phyloP scores from a whole-genome alignment of 305 asterid species.

The Vinca major region DNA sequence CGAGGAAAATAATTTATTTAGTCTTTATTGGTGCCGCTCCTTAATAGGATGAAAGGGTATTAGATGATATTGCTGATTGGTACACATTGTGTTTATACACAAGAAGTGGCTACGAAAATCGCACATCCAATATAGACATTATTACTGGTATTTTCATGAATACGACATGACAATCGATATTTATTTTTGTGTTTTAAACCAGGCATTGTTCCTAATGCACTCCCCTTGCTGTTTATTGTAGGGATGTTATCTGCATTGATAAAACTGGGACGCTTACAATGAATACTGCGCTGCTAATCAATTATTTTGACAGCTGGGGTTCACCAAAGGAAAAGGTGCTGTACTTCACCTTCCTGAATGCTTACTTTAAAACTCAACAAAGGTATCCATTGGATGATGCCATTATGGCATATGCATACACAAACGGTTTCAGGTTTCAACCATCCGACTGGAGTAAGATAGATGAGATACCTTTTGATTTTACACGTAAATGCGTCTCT shows the following conservation, averaged over 20 bases:
- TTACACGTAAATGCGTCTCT: conserved; percentile 16
- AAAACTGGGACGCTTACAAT: conserved; percentile 19
- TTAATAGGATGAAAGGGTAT: neutral
- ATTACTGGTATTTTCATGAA: neutral
- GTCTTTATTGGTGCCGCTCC: neutral
- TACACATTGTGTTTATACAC: neutral
- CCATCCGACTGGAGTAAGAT: conserved; percentile 19
- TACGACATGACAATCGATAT: neutral
- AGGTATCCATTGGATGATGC: conserved; percentile 21
- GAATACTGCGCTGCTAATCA: conserved; percentile 13
- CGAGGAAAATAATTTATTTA: neutral
- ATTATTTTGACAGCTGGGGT: conserved; percentile 18
- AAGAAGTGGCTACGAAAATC: neutral
- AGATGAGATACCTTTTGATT: conserved; percentile 22
- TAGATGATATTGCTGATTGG: neutral
- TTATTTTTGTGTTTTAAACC: neutral
- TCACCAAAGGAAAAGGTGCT: conserved; percentile 16
- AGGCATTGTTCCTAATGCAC: neutral
- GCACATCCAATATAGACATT: neutral
- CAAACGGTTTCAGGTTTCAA: conserved; percentile 18
- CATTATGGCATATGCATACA: conserved; percentile 18
- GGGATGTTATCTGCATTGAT: conserved; percentile 20
- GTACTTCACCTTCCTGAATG: conserved; percentile 15
- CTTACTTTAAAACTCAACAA: conserved; percentile 15
- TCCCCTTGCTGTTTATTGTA: neutral